A percentile compares a stretch with the other conserved stretches of the same genome.
phyloP scores from a whole-genome alignment of 768 basidiomycete species.

The Plicaturopsis crispa region DNA sequence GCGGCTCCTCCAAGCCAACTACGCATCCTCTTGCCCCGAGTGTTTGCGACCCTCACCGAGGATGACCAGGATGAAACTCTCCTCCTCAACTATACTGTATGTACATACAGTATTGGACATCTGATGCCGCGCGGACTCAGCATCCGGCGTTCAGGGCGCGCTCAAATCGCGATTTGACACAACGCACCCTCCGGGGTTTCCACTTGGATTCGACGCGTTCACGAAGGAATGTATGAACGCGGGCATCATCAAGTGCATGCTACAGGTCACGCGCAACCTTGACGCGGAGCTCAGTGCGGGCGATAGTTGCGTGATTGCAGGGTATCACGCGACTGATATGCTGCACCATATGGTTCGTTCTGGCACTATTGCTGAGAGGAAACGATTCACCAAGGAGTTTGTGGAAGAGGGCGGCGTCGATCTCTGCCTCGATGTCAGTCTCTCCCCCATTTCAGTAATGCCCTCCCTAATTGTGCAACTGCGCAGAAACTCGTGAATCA shows the following conservation, averaged over 20 bases:
- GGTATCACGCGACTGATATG: slow-evolving; percentile 15
- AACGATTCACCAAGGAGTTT: slow-evolving; percentile 15
- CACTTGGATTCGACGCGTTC: slow-evolving; percentile 18
- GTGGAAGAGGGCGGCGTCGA: slow-evolving; percentile 13
- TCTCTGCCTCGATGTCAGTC: slow-evolving; percentile 16
- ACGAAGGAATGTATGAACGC: slow-evolving; percentile 14
- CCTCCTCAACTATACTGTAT: slow-evolving; percentile 12
- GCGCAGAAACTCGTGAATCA: slow-evolving; percentile 16
- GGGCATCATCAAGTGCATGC: slow-evolving; percentile 20
- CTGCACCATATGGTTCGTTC: slow-evolving; percentile 14
- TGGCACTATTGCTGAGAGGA: slow-evolving; percentile 14
- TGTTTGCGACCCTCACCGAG: slow-evolving; percentile 17
- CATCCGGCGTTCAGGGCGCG: slow-evolving; percentile 4
- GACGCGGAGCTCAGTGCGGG: too few species aligned
- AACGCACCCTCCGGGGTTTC: too few species aligned
- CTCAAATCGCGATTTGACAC: too few species aligned
- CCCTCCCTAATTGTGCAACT: neutral
- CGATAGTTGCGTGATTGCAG: slow-evolving; percentile 10
- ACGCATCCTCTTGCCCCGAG: slow-evolving; percentile 12
- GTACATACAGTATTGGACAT: neutral
- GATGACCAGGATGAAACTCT: slow-evolving; percentile 15
- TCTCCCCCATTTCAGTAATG: neutral
- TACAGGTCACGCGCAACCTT: slow-evolving; percentile 14
- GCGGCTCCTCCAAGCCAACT: too few species aligned
- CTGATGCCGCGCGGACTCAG: too few species aligned